Evolutionary conservation across 768 basidiomycete genomes (phyloP).

Genomic region (Tulasnella calospora): DNA sequence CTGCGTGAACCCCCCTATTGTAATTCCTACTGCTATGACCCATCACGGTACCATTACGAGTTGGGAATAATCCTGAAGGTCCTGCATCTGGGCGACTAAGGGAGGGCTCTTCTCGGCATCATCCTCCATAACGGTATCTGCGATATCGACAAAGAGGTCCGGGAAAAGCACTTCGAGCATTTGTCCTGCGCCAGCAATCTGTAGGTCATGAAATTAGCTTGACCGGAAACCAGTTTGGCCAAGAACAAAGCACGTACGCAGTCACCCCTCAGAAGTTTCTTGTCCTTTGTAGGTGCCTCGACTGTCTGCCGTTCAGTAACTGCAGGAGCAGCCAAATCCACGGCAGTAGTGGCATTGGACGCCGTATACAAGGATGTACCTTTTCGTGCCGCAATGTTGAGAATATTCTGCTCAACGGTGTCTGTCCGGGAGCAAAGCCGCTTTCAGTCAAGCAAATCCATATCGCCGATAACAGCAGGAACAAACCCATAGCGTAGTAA

Average conservation of each 20-base stretch:
- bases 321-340: slow-evolving; percentile 55
- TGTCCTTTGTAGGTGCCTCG: slow-evolving; percentile 43
- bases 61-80: too few species aligned
- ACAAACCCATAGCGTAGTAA: slow-evolving; percentile 67
- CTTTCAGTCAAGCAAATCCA: not conserved
- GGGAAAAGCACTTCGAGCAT: slow-evolving; percentile 81
- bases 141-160: slow-evolving; percentile 69
- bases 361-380: slow-evolving; percentile 76
- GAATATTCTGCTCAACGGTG: slow-evolving; percentile 77
- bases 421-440: slow-evolving; percentile 39
- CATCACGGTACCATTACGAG: too few species aligned
- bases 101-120: not conserved
- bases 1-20: too few species aligned
- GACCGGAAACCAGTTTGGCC: not conserved
- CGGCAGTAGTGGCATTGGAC: slow-evolving; percentile 60
- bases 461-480: slow-evolving; percentile 9
- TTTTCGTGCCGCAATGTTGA: slow-evolving; percentile 72
- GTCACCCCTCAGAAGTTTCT: slow-evolving; percentile 61
- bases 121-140: slow-evolving; percentile 33
- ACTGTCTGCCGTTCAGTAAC: slow-evolving; percentile 48
- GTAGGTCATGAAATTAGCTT: not conserved
- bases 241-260: slow-evolving; percentile 38
- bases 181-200: slow-evolving; percentile 49
- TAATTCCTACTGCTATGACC: too few species aligned
- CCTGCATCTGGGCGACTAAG: too few species aligned